Evolutionary conservation across 1,284 basidiomycete species (phyloP), one percentile per base, ranked within the genome.

Genomic region (Phlebopus sp.): DNA sequence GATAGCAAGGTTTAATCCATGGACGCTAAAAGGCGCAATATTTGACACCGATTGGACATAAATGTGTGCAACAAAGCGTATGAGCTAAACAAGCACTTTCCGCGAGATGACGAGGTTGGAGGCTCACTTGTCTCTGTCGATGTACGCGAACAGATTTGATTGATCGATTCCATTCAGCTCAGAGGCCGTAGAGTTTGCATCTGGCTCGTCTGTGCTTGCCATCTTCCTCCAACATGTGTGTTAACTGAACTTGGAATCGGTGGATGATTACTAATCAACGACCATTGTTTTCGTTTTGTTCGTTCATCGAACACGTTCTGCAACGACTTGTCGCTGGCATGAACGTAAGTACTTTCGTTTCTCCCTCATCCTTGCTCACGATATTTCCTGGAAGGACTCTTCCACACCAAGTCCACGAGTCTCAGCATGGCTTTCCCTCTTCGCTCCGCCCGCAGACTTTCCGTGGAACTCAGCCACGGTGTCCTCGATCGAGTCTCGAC

Each of bases 1-100:
- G 17, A 88, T 76, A 7, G 77, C 76, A 45, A 91, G 68, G 59
- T 90, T 90, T 57, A 91, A 69, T 27, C 89, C 89, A 63, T 91
- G 76, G 42, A 90, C 85, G 59, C 88, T 90, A 74, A 54, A 55
- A 15, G 42, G 29, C 35, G 47, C 13, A 14, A 21, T 35, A 25
- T 13, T 2, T 10, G 14, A 14, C 14, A 23, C 13, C 19, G 25
- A 37, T 25, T 37, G 46, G 52, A 21, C 60, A 41, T 40, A 34
- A 39, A 38, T 23, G 37, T 23, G 15, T 32, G 17, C 11, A 25
- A 23, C 15, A 21, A 18, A 4, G 17, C 44, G 29, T 9, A 31
- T 30, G 13, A 27, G 41, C 60, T 36, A 11, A 29, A 29, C 10
- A 11, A 29, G 21, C 21, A 6, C 21, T 3, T 23, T 23, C 21